Base-by-base conservation (phyloP, 179 eudicot species). In the Beta macrorhiza region DNA sequence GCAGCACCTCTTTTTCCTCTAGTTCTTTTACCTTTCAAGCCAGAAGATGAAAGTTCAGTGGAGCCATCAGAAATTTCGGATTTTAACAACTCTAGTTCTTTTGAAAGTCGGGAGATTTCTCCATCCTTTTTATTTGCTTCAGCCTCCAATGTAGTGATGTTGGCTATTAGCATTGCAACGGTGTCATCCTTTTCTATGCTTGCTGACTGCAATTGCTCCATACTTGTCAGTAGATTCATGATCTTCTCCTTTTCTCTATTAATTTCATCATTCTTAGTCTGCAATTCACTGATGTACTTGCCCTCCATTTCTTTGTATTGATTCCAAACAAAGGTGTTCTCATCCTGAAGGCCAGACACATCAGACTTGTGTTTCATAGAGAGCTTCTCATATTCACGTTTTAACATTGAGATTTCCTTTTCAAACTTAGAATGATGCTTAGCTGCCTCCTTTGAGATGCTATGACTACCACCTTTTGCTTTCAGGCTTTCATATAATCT, bases 271-370 rank as follows among this genome's bases (percentile, higher is more conserved):
- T 73, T 75, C 84, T 90, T 91, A 42, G 32, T 80, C 74, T 74
- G 84, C 77, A 90, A 79, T 79, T 83, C 86, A 73, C 76, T 80
- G 20, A 85, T 77, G 63, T 81, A 84, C n/a, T 83, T 84, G 56
- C 62, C 86, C 87, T 94, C 98, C 88, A 86, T 87, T 83, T 57
- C 88, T 52, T 79, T 87, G 71, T 76, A 90, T 79, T 93, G 98
- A 84, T 90, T 93, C 97, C 98, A 91, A 15, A 86, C 87, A 79
- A 93, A 93, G 47, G 89, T 84, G 82, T 86, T 90, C 90, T 94
- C 96, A 17, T 88, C 80, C 81, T 81, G 79, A 58, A 94, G 89
- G 20, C 94, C 89, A 76, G 90, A 82, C 59, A 90, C 77, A 65
- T 93, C 92, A 49, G 88, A 74, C 64, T 68, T 85, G 76, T 83